These are phyloP conservation scores for Blastobotrys apis DNA, from an alignment of 1,139 yeast species.

Conservation along the genomic window DNA sequence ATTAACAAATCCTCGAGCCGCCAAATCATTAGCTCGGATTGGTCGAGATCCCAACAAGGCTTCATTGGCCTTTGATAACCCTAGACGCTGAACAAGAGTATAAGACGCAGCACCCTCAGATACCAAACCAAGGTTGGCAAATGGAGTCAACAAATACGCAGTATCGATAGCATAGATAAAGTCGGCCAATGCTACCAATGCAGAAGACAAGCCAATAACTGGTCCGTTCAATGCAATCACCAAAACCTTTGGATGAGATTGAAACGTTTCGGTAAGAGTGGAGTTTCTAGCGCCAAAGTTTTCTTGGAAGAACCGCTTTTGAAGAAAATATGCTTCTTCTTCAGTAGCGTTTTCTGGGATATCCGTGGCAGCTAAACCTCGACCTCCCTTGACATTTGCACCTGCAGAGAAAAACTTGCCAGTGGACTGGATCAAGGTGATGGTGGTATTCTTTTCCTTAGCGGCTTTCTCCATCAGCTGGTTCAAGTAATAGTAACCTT, in stretches of 20 bases:
- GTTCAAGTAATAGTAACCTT: slow-evolving; percentile 62
- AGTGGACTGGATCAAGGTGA: slow-evolving; percentile 64
- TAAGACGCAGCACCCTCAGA: slow-evolving; percentile 79
- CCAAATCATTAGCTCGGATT: slow-evolving; percentile 56
- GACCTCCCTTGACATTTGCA: slow-evolving; percentile 55
- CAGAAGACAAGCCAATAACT: slow-evolving; percentile 74
- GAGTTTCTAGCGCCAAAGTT: slow-evolving; percentile 65
- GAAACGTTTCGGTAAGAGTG: slow-evolving; percentile 62
- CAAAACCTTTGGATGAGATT: slow-evolving; percentile 67
- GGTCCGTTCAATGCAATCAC: slow-evolving; percentile 84
- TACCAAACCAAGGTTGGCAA: slow-evolving; percentile 77
- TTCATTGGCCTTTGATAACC: slow-evolving; percentile 70
- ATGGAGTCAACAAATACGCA: slow-evolving; percentile 66
- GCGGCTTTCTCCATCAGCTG: slow-evolving; percentile 61
- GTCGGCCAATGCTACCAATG: slow-evolving; percentile 71
- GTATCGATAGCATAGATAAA: slow-evolving; percentile 66
- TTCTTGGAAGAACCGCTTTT: slow-evolving; percentile 19
- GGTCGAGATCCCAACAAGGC: slow-evolving; percentile 69
- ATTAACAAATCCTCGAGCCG: slow-evolving; percentile 58
- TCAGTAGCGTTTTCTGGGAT: slow-evolving; percentile 20
- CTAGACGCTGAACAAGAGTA: slow-evolving; percentile 65
- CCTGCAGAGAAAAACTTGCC: slow-evolving; percentile 86
- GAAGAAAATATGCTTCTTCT: slow-evolving; percentile 26
- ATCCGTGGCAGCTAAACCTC: slow-evolving; percentile 25
- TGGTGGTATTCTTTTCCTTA: slow-evolving; percentile 56